Evolutionary conservation across 176 grass and related monocot genomes (phyloP).

Genomic region (Guadua angustifolia): DNA sequence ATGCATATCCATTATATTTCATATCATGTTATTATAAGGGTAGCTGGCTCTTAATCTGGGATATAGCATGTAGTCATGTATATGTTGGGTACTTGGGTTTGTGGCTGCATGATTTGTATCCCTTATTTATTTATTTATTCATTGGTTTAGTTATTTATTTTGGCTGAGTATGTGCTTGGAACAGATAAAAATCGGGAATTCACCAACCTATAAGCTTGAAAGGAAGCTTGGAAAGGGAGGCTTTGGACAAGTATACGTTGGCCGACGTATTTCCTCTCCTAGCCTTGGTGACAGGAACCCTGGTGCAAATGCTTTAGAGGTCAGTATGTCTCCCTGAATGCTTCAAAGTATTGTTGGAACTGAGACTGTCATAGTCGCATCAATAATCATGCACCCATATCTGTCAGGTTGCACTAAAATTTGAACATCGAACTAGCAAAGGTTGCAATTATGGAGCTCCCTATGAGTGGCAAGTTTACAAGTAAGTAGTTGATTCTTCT

Average conservation of each 20-base stretch:
- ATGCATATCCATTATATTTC: conserved; percentile 5
- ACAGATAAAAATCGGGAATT: conserved; percentile 85
- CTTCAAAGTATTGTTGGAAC: conserved; percentile 29
- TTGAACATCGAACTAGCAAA: conserved; percentile 93
- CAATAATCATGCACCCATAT: conserved; percentile 35
- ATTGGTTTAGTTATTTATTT: not conserved
- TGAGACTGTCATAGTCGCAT: conserved; percentile 14
- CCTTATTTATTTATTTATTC: not conserved
- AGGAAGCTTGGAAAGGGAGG: conserved; percentile 97
- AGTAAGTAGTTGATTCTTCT: conserved; percentile 53
- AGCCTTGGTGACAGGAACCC: conserved; percentile 53
- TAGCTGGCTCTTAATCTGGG: not conserved
- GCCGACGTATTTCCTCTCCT: conserved; percentile 63
- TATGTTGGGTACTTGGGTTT: not conserved
- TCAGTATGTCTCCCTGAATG: conserved; percentile 46
- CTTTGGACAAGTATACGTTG: conserved; percentile 97
- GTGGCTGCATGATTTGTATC: conserved; percentile 2
- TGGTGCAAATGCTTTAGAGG: conserved; percentile 85
- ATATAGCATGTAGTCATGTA: conserved; percentile 3
- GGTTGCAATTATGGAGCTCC: conserved; percentile 89
- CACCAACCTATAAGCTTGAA: conserved; percentile 81
- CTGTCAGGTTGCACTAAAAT: conserved; percentile 87
- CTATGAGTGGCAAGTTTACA: conserved; percentile 97
- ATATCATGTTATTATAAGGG: conserved; percentile 12
- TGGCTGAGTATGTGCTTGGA: conserved; percentile 8